phyloP scores from a whole-genome alignment of 495 filamentous ascomycete species.

The Podospora australis region DNA sequence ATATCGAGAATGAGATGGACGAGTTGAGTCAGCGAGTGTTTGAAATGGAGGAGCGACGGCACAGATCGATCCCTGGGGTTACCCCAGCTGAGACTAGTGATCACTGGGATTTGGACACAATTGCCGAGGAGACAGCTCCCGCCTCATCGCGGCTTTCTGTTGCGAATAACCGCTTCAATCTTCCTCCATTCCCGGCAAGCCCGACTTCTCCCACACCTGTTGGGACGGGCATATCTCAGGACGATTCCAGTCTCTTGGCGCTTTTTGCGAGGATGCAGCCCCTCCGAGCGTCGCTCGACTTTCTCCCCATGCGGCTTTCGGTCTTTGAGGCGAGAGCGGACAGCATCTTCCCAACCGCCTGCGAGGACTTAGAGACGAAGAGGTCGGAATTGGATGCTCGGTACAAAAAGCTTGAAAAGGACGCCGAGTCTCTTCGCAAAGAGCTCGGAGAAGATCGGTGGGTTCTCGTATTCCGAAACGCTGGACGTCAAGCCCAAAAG shows the following conservation, averaged over 20 bases:
- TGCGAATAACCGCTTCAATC: constrained; percentile 57
- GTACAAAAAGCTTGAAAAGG: constrained; percentile 76
- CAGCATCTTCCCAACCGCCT: constrained; percentile 75
- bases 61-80: constrained; percentile 61
- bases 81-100: constrained; percentile 59
- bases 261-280: constrained; percentile 94
- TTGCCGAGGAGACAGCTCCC: constrained; percentile 79
- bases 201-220: constrained; percentile 52
- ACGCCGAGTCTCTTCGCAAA: constrained; percentile 77
- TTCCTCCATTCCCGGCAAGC: constrained; percentile 51
- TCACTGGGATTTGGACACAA: constrained; percentile 85
- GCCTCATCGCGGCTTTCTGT: constrained; percentile 37
- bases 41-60: constrained; percentile 92
- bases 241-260: constrained; percentile 75
- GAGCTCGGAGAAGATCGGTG: constrained; percentile 93
- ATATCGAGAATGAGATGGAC: constrained; percentile 87
- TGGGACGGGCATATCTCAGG: constrained; percentile 56
- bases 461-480: constrained; percentile 89
- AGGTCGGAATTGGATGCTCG: constrained; percentile 62
- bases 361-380: constrained; percentile 74
- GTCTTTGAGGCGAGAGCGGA: constrained; percentile 75
- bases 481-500: constrained; percentile 85
- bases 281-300: constrained; percentile 84
- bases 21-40: constrained; percentile 76
- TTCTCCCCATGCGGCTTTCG: constrained; percentile 90